phyloP scores from a whole-genome alignment of 1,284 basidiomycete species.

The Ustilago crameri region DNA sequence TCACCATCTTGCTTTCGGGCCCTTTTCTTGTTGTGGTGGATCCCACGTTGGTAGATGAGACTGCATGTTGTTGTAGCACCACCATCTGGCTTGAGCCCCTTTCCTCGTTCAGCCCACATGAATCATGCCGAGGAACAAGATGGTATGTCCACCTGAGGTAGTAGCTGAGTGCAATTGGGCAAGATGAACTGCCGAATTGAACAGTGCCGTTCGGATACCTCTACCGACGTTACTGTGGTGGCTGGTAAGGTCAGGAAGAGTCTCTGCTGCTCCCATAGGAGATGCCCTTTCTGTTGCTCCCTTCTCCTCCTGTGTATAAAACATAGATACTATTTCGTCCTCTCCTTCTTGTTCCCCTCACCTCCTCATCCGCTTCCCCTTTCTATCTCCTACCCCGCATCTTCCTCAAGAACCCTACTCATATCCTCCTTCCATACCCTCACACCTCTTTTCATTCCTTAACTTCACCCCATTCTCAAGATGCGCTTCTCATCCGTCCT shows the following conservation, averaged over 20 bases:
- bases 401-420: not conserved
- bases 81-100: not conserved
- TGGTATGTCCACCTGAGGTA: too few species aligned
- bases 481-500: slow-evolving; percentile 41
- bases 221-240: not conserved
- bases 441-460: too few species aligned
- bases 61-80: not conserved
- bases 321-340: too few species aligned
- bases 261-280: not conserved
- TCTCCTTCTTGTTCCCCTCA: too few species aligned
- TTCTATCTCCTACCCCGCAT: not conserved
- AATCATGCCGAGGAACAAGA: too few species aligned
- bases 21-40: not conserved
- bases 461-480: not conserved
- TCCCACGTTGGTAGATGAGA: not conserved
- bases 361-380: not conserved
- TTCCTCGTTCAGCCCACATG: not conserved
- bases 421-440: too few species aligned
- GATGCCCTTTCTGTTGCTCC: not conserved
- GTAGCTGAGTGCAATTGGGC: too few species aligned
- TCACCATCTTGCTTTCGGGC: too few species aligned
- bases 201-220: too few species aligned
- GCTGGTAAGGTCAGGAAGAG: not conserved
- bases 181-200: too few species aligned
- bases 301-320: not conserved